Evolutionary conservation across 2,329 filamentous ascomycete genomes (phyloP), one percentile per base, ranked within the genome.

Genomic region (Didymella keratinophila): DNA sequence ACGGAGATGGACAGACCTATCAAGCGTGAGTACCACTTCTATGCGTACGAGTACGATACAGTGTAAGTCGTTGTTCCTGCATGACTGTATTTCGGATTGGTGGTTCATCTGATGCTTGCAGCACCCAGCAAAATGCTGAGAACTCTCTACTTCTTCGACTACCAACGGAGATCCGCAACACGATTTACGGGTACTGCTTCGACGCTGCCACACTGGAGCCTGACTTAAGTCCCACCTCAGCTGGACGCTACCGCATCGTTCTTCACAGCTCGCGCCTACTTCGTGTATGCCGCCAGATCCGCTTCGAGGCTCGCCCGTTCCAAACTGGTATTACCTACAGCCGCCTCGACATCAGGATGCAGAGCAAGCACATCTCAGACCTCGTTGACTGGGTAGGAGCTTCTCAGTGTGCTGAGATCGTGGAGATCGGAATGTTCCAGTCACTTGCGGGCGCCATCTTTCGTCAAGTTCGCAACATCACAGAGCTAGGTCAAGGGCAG

Each of bases 161-260:
- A 1, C 58, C 58, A n/a, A 43, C 53, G 10, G 61, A 63, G 39
- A 20, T 63, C 3, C 51, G 61, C 14, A 58, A 58, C 43, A 42
- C 11, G 18, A 61, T 63, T 44, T 63, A 53, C 20, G 20, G 41
- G 12, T 45, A 43, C 20, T 16, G 10, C 4, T 48, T 48, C 8
- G 36, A 51, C 8, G 20, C 37, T 11, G 39, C 48, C 18, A 51
- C 48, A 14, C 20, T 51, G 20, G 23, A 20, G 28, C 52, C 27
- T 9, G 36, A 36, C 28, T 20, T 43, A 21, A n/a, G 28, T 16
- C 3, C 44, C 5, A 18, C 10, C 6, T 34, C 44, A 36, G 6
- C 44, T 34, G 32, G 28, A 18, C 27, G 37, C 7, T 48, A 55
- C 28, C 21, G 28, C 20, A 23, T 51, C 14, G 20, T 32, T 32